Base-by-base conservation (phyloP, 2,329 filamentous ascomycete species). In the Ophiosphaerella korrae region DNA sequence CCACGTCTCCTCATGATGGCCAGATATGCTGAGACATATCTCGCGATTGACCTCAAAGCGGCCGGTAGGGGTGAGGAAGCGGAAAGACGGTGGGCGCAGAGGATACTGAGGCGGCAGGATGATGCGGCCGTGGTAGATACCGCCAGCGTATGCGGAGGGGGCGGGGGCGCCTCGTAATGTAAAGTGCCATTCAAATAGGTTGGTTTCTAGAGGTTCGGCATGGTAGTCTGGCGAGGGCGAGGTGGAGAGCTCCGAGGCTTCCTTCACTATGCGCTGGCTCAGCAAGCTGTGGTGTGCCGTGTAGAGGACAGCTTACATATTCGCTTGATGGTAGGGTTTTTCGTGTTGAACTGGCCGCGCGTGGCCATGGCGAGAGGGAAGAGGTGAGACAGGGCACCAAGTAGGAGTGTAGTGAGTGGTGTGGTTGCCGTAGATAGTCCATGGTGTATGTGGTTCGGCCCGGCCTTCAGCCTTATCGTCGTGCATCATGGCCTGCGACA, bases 171-270 rank as follows among this genome's bases (percentile, higher is more conserved):
- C 94, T 44, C 88, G 86, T n/a, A 99, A 82, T 0, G 94, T 99
- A 77, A 97, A 99, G 79, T 99, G 94, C 94, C 94, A 99, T 76
- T 97, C 92, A 77, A 96, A 96, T 46, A 99, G 86, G 75, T 97
- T 92, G 29, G 85, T 81, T 70, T 97, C 93, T 55, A 93, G 84
- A 0, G 94, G 94, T 3, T 87, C 81, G 35, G 93, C 94, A 62
- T 88, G 85, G 76, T 93, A 95, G 77, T 96, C 91, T 46, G 89
- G 80, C 2, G 90, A 94, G 4, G 93, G 91, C 33, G 88, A 83
- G 51, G 80, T 82, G 53, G 90, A 86, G 48, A 99, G 84, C 73
- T 97, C 94, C 52, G 88, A 83, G 50, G 93, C 92, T 85, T 97
- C 94, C 75, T 90, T 91, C 69, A 97, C 88, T 90, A 39, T 14